phyloP scores from a whole-genome alignment of 2,329 filamentous ascomycete species.

The Neofusicoccum umdonicola region DNA sequence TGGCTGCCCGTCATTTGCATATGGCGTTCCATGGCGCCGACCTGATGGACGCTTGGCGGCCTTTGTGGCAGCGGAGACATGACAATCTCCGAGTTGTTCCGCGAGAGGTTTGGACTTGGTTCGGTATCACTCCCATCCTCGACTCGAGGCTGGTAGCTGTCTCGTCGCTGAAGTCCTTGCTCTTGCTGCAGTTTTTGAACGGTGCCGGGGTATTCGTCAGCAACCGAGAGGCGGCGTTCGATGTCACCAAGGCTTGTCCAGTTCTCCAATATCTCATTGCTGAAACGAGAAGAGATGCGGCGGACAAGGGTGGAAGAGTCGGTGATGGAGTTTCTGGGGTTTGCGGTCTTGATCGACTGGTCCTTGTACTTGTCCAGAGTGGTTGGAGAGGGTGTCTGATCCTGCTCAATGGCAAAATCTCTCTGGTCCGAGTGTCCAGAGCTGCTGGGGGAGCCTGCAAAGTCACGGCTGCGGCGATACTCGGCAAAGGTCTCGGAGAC shows the following conservation, averaged over 20 bases:
- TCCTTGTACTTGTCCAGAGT: constrained; percentile 13
- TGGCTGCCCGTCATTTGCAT: background rate
- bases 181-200: constrained; percentile 27
- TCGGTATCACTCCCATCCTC: background rate
- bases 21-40: background rate
- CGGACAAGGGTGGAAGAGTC: constrained; percentile 11
- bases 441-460: constrained; percentile 1
- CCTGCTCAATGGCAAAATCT: background rate
- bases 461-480: constrained; percentile 10
- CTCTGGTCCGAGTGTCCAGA: constrained; percentile 9
- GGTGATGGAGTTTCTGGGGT: background rate
- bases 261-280: constrained; percentile 24
- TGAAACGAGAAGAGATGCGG: background rate
- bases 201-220: constrained; percentile 11
- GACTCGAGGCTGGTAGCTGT: constrained; percentile 30
- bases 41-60: constrained; percentile 1
- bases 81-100: background rate
- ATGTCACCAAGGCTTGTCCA: constrained; percentile 36
- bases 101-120: background rate
- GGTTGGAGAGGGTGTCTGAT: background rate
- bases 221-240: constrained; percentile 27
- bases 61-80: constrained; percentile 10
- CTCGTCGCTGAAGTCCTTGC: constrained; percentile 33
- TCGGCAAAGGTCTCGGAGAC: constrained; percentile 14
- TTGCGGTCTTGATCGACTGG: background rate